A percentile compares a stretch with the other conserved stretches of the same genome.
phyloP scores from a whole-genome alignment of 805 yeast species.

The Jamesozyma lodderae region DNA sequence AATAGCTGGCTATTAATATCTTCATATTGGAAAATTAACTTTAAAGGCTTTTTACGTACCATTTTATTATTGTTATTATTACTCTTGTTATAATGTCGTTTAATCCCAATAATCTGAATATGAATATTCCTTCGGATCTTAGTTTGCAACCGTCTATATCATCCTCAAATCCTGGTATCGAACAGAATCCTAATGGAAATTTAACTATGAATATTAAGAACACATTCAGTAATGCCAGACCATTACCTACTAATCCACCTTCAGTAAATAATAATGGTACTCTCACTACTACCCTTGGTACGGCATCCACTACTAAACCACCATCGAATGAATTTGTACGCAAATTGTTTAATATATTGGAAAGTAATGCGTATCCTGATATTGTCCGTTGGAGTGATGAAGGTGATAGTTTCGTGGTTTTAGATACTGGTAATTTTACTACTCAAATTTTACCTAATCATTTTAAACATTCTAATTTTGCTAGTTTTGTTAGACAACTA shows the following conservation, averaged over 20 bases:
- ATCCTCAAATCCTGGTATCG: no score
- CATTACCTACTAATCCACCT: background rate
- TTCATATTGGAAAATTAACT: no score
- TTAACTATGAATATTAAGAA: background rate
- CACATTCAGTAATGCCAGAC: background rate
- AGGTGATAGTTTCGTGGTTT: conserved; percentile 84
- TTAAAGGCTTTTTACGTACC: no score
- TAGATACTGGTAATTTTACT: conserved; percentile 86
- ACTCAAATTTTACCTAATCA: conserved; percentile 82
- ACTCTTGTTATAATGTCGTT: no score
- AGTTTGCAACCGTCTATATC: no score
- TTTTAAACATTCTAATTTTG: conserved; percentile 91
- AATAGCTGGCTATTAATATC: no score
- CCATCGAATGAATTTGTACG: conserved; percentile 72
- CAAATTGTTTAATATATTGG: conserved; percentile 75
- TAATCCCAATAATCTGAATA: background rate
- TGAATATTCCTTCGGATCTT: background rate
- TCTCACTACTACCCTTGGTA: background rate
- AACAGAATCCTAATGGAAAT: background rate
- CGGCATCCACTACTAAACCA: conserved; percentile 1
- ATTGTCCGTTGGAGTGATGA: conserved; percentile 77
- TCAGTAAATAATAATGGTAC: no score
- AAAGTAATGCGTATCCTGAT: conserved; percentile 62
- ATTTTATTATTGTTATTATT: no score
- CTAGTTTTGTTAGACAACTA: conserved; percentile 88